A percentile compares a stretch with the other conserved stretches of the same genome.
Evolutionary conservation across 805 yeast species (phyloP).

Genomic region (Saccharomyces cerevisiae): DNA sequence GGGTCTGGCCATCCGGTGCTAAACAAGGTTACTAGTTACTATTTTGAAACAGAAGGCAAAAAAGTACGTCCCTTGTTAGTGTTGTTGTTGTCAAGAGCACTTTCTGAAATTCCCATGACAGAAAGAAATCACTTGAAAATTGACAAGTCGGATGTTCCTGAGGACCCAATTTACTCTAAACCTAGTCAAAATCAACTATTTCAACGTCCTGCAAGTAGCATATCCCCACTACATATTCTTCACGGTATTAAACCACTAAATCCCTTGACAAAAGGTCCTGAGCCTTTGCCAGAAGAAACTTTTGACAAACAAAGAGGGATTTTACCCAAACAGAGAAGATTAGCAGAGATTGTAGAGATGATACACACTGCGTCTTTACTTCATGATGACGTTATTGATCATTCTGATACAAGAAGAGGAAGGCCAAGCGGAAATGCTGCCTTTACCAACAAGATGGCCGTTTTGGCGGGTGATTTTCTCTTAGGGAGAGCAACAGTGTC

Average conservation of each 20-base stretch:
- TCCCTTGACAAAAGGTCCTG: conserved; percentile 78
- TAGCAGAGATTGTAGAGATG: conserved; percentile 97
- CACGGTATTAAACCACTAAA: conserved; percentile 92
- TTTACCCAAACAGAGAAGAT: conserved; percentile 85
- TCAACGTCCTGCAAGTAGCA: conserved; percentile 40
- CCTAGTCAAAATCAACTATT: conserved; percentile 51
- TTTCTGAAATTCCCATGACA: conserved; percentile 61
- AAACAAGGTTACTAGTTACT: conserved; percentile 86
- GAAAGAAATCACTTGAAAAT: conserved; percentile 57
- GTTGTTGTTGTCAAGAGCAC: conserved; percentile 70
- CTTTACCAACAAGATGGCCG: conserved; percentile 94
- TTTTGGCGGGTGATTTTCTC: conserved; percentile 91
- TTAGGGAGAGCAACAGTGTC: conserved; percentile 95
- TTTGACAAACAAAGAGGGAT: conserved; percentile 59
- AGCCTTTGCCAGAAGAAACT: conserved; percentile 45
- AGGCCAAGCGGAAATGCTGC: conserved; percentile 88
- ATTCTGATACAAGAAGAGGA: conserved; percentile 80
- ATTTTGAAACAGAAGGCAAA: conserved; percentile 93
- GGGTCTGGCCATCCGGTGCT: conserved; percentile 93
- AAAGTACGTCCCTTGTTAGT: conserved; percentile 90
- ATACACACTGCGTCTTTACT: conserved; percentile 92
- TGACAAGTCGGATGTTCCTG: conserved; percentile 57
- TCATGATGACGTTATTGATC: conserved; percentile 95
- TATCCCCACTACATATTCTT: conserved; percentile 74
- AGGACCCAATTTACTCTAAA: conserved; percentile 54